Base-by-base conservation (phyloP, 345 rosid species). In the Stellera chamaejasme region DNA sequence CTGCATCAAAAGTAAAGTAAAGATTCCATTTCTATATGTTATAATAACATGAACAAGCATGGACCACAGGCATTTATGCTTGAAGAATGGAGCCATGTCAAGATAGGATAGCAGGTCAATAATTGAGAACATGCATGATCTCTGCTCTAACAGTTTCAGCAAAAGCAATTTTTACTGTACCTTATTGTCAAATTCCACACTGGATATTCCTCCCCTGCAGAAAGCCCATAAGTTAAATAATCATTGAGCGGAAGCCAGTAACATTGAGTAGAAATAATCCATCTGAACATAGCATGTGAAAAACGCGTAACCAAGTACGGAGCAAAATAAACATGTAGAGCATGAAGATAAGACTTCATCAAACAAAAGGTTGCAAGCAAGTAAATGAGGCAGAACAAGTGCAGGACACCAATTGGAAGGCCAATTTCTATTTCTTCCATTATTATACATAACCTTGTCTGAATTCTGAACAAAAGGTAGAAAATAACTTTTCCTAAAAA, bases 171-270 rank as follows among this genome's bases (percentile, higher is more conserved):
- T 27, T 50, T 16, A 12, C 59, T n/a, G 61, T 58, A 93, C 97
- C 94, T 87, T 81, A 36, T 60, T 75, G 72, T 93, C 97, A 54
- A 93, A 89, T 62, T 93, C 89, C 59, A 93, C 42, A 43, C 83
- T 69, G 19, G 90, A 70, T 66, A 93, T 67, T 27, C 89, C 91
- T 63, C 55, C 68, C 70, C 96, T 93, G 75, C 51, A 61, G 63
- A 54, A 68, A 50, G 69, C 48, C 1, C 26, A 43, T 56, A 12
- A 59, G 27, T 19, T 15, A 62, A 45, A 62, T 12, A 4, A 55
- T 43, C 55, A 49, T 43, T 27, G 19, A 16, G 25, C 7, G 19
- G 2, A 39, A 56, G 43, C 13, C 52, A 13, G 19, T 0, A 23
- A 41, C 25, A 10, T 13, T 27, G 13, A 26, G 11, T 3, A 39